These are phyloP conservation scores for Mallotus japonicus DNA, from an alignment of 441 rosid genomes.

Conservation along the genomic window DNA sequence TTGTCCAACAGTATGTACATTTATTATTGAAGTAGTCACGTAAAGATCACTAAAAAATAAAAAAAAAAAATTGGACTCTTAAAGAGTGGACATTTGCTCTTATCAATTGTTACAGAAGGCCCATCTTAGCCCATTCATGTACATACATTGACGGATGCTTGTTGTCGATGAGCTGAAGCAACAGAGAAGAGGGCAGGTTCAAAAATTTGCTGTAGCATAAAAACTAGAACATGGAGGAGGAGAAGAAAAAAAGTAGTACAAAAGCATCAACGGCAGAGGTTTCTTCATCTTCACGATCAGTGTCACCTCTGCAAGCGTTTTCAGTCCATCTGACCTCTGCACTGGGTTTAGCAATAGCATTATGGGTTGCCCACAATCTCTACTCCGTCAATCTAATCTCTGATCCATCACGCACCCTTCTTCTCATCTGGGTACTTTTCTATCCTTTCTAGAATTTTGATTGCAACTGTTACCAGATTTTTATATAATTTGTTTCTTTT, in stretches of 20 bases:
- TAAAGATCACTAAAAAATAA: too few relatives aligned
- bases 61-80: too few relatives aligned
- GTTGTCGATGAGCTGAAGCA: too few relatives aligned
- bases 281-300: conserved; percentile 6
- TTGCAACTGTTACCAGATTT: neutral
- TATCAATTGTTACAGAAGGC: too few relatives aligned
- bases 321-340: conserved; percentile 37
- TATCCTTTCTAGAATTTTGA: neutral
- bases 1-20: too few relatives aligned
- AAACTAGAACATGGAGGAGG: conserved; percentile 5
- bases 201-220: too few relatives aligned
- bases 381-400: conserved; percentile 50
- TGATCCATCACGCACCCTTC: conserved; percentile 51
- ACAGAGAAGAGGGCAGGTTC: too few relatives aligned
- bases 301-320: conserved; percentile 30
- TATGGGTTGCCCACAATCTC: conserved; percentile 38
- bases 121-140: too few relatives aligned
- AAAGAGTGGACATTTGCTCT: too few relatives aligned
- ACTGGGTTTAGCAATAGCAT: conserved; percentile 42
- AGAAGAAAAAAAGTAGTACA: neutral
- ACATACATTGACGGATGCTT: too few relatives aligned
- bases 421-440: conserved; percentile 43
- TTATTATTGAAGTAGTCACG: too few relatives aligned
- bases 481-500: neutral
- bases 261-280: neutral